A percentile compares a stretch with the other conserved stretches of the same genome.
Evolutionary conservation across 2,329 filamentous ascomycete genomes (phyloP).

Genomic region (Talaromyces sp.): DNA sequence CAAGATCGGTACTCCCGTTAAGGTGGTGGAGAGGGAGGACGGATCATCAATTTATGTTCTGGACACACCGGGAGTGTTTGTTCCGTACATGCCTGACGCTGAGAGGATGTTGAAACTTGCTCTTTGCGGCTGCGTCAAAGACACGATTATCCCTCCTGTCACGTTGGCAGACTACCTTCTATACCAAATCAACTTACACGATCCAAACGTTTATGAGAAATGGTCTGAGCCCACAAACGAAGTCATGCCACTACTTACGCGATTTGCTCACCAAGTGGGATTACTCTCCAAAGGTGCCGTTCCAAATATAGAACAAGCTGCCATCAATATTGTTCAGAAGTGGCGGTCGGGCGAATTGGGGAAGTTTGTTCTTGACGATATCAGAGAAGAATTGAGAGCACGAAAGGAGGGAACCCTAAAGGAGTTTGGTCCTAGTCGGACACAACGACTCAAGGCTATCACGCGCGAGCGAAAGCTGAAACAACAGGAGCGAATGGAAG

Average conservation of each 20-base stretch:
- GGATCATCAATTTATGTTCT: constrained; percentile 73
- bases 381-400: constrained; percentile 62
- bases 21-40: constrained; percentile 63
- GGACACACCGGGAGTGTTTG: constrained; percentile 93
- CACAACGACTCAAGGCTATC: constrained; percentile 42
- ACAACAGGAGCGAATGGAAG: constrained; percentile 13
- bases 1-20: constrained; percentile 78
- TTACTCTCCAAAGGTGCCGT: constrained; percentile 70
- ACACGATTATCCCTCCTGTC: constrained; percentile 74
- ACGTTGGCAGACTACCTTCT: constrained; percentile 88
- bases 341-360: constrained; percentile 79
- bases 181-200: constrained; percentile 71
- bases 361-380: constrained; percentile 73
- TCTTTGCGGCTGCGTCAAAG: constrained; percentile 85
- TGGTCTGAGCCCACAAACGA: constrained; percentile 79
- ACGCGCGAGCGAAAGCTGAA: constrained; percentile 33
- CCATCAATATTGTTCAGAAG: constrained; percentile 74
- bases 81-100: constrained; percentile 81
- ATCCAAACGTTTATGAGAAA: constrained; percentile 61
- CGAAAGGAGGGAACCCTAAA: constrained; percentile 32
- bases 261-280: constrained; percentile 71
- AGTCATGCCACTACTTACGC: constrained; percentile 67
- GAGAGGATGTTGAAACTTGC: constrained; percentile 95
- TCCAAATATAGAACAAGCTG: constrained; percentile 69
- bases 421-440: constrained; percentile 40